A percentile compares a stretch with the other conserved stretches of the same genome.
phyloP scores from a whole-genome alignment of 2,329 filamentous ascomycete species.

The Alternaria triticimaculans region DNA sequence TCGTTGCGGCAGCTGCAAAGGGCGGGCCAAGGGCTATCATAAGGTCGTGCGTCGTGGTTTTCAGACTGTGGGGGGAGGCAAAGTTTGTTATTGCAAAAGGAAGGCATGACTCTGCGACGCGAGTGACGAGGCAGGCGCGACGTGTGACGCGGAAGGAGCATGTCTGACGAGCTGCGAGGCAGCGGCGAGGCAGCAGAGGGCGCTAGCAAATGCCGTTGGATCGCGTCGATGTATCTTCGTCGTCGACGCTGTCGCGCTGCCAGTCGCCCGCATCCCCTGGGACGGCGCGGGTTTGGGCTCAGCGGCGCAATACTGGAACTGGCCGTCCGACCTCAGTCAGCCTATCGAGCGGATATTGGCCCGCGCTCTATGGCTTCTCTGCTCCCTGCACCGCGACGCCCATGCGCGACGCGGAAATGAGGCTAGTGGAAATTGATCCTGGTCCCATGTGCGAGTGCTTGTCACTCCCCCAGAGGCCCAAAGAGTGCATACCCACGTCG shows the following conservation, averaged over 20 bases:
- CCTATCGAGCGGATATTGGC: conserved; percentile 16
- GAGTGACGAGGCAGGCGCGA: conserved; percentile 15
- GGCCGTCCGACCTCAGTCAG: background rate
- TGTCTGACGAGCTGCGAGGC: background rate
- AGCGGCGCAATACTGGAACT: background rate
- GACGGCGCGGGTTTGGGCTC: conserved; percentile 24
- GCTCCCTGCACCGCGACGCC: conserved; percentile 15
- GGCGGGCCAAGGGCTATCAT: conserved; percentile 10
- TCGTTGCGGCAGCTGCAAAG: conserved; percentile 20
- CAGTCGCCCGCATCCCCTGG: conserved; percentile 18
- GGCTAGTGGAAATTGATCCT: conserved; percentile 30
- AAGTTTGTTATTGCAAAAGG: conserved; percentile 2
- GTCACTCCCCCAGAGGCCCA: conserved; percentile 24
- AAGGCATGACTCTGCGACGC: conserved; percentile 13
- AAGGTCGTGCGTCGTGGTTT: conserved; percentile 6
- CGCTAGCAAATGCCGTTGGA: conserved; percentile 17
- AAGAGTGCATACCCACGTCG: conserved; percentile 17
- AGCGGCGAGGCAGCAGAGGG: conserved; percentile 1
- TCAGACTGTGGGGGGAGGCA: conserved; percentile 9
- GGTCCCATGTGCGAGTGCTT: conserved; percentile 23
- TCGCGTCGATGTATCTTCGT: background rate
- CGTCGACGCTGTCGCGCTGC: conserved; percentile 1
- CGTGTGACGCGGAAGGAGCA: background rate
- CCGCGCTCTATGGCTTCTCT: conserved; percentile 16
- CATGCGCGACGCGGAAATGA: conserved; percentile 35